Percentiles rank a stretch among this genome's conserved stretches.
phyloP scores from a whole-genome alignment of 2,329 filamentous ascomycete species.

The Stenocarpella maydis region DNA sequence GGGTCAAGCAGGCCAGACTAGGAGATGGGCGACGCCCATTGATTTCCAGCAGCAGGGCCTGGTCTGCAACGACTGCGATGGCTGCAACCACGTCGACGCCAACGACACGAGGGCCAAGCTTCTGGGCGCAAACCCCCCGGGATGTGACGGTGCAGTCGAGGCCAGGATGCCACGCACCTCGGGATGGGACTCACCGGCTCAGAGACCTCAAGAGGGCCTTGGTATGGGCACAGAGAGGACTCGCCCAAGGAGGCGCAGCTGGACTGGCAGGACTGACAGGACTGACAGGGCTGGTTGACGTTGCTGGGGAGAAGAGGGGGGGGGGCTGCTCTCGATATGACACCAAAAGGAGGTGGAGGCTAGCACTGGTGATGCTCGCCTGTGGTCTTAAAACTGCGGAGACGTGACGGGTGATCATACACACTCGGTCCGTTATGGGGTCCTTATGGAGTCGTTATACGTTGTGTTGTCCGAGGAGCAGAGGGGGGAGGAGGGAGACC shows the following conservation, averaged over 20 bases:
- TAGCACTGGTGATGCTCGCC: slow-evolving; percentile 5
- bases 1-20: slow-evolving; percentile 25
- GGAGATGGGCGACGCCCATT: slow-evolving; percentile 5
- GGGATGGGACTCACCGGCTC: slow-evolving; percentile 22
- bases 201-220: slow-evolving; percentile 21
- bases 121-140: slow-evolving; percentile 15
- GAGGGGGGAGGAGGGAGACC: background rate
- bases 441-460: background rate
- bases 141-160: slow-evolving; percentile 11
- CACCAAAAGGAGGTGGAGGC: background rate
- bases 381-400: slow-evolving; percentile 15
- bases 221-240: slow-evolving; percentile 18
- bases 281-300: too few relatives aligned
- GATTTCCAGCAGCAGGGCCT: slow-evolving; percentile 2
- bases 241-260: slow-evolving; percentile 14
- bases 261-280: background rate
- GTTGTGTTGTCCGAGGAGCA: background rate
- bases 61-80: background rate
- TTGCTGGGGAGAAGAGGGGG: background rate
- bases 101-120: slow-evolving; percentile 16
- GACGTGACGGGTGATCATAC: background rate
- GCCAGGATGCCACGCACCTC: background rate
- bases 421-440: background rate
- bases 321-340: background rate
- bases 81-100: too few relatives aligned